phyloP scores from a whole-genome alignment of 1,284 basidiomycete genomes.

The Schizophyllum amplum region DNA sequence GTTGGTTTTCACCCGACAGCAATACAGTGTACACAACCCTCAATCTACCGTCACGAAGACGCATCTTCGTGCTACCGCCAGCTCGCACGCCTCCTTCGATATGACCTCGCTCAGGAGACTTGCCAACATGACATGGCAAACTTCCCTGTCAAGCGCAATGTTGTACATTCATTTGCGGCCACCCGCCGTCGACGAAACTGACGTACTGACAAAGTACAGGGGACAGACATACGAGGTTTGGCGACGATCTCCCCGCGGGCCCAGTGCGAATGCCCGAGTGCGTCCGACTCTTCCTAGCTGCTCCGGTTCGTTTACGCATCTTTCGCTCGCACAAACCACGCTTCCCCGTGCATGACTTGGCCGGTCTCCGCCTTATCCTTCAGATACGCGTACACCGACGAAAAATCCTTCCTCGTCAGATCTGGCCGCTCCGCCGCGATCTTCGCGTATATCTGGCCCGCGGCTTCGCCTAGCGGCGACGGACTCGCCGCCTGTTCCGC shows the following conservation, averaged over 20 bases:
- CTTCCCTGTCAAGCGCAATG: neutral
- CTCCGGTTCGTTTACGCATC: too few species aligned
- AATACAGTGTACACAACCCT: too few species aligned
- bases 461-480: slow-evolving; percentile 59
- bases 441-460: slow-evolving; percentile 49
- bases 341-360: neutral
- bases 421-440: slow-evolving; percentile 48
- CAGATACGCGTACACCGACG: slow-evolving; percentile 67
- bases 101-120: too few species aligned
- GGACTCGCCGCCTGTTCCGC: slow-evolving; percentile 42
- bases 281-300: too few species aligned
- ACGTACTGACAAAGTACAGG: neutral
- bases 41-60: too few species aligned
- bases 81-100: too few species aligned
- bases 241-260: too few species aligned
- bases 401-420: slow-evolving; percentile 68
- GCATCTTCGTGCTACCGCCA: too few species aligned
- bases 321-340: neutral
- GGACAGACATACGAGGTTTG: too few species aligned
- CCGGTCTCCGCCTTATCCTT: slow-evolving; percentile 23
- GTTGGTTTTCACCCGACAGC: too few species aligned
- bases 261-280: too few species aligned
- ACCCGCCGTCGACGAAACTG: neutral
- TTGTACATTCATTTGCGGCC: too few species aligned
- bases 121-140: neutral